Evolutionary conservation across 176 grass and related monocot species (phyloP).

Genomic region (Paspalum notatum): DNA sequence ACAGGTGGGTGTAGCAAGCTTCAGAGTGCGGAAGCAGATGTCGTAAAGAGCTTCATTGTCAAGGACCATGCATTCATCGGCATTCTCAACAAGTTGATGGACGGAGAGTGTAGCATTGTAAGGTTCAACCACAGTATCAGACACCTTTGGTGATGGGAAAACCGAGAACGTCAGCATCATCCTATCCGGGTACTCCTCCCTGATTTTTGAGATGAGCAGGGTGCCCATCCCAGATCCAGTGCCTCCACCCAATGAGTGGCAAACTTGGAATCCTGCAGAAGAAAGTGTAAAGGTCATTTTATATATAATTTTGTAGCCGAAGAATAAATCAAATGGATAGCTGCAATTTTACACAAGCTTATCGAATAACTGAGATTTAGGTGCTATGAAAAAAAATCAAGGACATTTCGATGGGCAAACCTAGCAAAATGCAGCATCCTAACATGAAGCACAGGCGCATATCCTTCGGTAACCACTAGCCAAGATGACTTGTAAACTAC

Average conservation of each 20-base stretch:
- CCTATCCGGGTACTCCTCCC: constrained; percentile 72
- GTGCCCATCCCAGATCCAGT: constrained; percentile 76
- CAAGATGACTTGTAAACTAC: neutral
- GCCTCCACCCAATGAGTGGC: constrained; percentile 70
- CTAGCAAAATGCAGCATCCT: constrained; percentile 12
- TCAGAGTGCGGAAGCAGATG: constrained; percentile 72
- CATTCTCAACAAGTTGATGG: constrained; percentile 72
- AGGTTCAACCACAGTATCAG: constrained; percentile 68
- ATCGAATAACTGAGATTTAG: neutral
- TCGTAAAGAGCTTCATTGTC: constrained; percentile 75
- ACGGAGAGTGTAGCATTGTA: constrained; percentile 73
- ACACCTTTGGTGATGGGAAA: constrained; percentile 71
- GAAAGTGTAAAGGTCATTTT: neutral
- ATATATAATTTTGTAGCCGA: neutral
- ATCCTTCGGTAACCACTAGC: too few species aligned
- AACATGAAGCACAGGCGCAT: constrained; percentile 10
- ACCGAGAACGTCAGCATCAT: constrained; percentile 76
- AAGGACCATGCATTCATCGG: constrained; percentile 73
- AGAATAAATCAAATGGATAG: neutral
- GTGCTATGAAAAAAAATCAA: neutral
- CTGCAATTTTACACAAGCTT: neutral
- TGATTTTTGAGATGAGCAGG: constrained; percentile 76
- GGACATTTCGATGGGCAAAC: neutral
- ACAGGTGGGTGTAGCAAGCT: constrained; percentile 67
- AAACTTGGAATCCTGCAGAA: constrained; percentile 62